Conservation (phyloP, 306 rosid genomes). For the Prunus dulcis region DNA sequence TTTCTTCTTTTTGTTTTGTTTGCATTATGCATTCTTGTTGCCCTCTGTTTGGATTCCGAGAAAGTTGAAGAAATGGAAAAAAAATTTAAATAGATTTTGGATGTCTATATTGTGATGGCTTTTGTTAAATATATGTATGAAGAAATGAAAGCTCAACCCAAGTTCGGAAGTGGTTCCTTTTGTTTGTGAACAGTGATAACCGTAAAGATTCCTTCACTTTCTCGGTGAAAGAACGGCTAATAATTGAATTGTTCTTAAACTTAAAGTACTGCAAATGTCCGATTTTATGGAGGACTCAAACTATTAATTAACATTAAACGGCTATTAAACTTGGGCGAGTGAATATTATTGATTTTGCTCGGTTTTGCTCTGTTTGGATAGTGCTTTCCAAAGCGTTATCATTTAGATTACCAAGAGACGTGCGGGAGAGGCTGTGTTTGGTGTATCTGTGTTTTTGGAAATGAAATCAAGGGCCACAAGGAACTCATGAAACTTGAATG, state of each 20-base stretch:
- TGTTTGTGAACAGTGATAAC: neutral
- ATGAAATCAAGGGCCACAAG: too few relatives aligned
- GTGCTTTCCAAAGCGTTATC: neutral
- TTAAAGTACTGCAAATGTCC: neutral
- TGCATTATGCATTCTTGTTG: neutral
- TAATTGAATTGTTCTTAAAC: neutral
- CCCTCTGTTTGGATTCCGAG: conserved; percentile 18
- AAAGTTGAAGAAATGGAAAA: neutral
- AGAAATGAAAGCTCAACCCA: neutral
- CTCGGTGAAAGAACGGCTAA: neutral
- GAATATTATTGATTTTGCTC: neutral
- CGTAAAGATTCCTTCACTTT: neutral
- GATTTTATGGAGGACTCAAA: neutral
- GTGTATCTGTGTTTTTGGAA: neutral
- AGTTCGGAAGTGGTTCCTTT: neutral
- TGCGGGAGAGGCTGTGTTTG: neutral
- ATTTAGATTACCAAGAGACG: neutral
- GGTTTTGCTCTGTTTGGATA: neutral
- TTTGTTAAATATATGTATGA: neutral
- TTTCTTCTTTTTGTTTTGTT: neutral
- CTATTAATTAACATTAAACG: neutral
- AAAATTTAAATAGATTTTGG: neutral
- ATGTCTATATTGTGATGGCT: neutral
- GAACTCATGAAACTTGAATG: too few relatives aligned
- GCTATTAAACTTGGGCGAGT: neutral